phyloP scores from a whole-genome alignment of 192 early-diverging fungal genomes.

The Haplosporangium gracile region DNA sequence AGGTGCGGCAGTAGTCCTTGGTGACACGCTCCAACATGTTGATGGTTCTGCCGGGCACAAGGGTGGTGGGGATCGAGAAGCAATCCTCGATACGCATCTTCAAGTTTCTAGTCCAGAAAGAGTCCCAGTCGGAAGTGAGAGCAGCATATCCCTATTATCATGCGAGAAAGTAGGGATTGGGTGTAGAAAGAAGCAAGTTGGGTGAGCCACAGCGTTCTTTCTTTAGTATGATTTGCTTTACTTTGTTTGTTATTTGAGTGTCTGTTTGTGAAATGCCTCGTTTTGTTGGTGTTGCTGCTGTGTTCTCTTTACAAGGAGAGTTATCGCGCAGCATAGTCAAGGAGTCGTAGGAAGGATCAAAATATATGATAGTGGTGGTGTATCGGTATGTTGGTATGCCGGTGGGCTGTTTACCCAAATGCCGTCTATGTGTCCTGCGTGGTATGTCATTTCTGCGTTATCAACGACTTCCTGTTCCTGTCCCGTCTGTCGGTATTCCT shows the following conservation, averaged over 20 bases:
- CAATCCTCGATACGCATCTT: constrained; percentile 87
- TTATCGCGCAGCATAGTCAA: background rate
- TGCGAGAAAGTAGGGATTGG: background rate
- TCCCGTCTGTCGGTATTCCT: background rate
- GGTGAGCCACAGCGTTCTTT: background rate
- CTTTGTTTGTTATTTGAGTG: background rate
- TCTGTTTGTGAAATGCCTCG: background rate
- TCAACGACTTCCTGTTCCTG: background rate
- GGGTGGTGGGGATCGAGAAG: constrained; percentile 95
- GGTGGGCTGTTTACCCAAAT: background rate
- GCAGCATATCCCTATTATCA: constrained; percentile 86
- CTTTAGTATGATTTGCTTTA: background rate
- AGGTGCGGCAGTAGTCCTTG: constrained; percentile 86
- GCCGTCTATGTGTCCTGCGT: background rate
- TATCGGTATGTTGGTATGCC: background rate
- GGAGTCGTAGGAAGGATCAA: background rate
- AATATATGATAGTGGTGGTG: background rate
- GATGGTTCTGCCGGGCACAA: constrained; percentile 90
- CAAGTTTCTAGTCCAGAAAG: constrained; percentile 93
- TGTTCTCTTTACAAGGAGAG: background rate
- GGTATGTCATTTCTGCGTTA: background rate
- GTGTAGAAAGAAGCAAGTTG: constrained; percentile 3
- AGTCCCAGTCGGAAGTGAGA: constrained; percentile 96
- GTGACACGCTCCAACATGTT: constrained; percentile 89
- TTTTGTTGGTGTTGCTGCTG: background rate